Percentiles rank a stretch among this genome's conserved stretches.
Evolutionary conservation across 176 grass and related monocot genomes (phyloP).

Genomic region (Tillandsia fasciculata): DNA sequence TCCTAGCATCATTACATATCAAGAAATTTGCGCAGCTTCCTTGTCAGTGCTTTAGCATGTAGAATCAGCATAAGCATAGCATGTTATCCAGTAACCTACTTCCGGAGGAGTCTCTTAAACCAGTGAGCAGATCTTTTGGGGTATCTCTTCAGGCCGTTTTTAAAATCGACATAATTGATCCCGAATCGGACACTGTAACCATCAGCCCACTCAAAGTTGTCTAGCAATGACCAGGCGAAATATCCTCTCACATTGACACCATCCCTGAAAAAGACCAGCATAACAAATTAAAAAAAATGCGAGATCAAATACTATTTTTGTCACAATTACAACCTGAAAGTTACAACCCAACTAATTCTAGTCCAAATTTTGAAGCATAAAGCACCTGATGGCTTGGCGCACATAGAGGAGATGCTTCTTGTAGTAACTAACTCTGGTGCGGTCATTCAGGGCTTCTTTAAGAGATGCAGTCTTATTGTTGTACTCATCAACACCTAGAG

Average conservation of each 20-base stretch:
- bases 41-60: not conserved
- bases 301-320: too few relatives aligned
- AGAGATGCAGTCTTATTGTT: conserved; percentile 3
- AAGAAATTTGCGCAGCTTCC: not conserved
- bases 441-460: not conserved
- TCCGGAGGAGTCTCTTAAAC: not conserved
- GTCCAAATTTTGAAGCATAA: not conserved
- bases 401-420: not conserved
- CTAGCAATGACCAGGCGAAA: not conserved
- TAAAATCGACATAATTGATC: not conserved
- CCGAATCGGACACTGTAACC: not conserved
- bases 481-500: not conserved
- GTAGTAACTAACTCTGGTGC: not conserved
- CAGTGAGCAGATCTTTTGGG: not conserved
- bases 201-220: not conserved
- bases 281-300: not conserved
- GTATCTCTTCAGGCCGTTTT: not conserved
- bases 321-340: too few relatives aligned
- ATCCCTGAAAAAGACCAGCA: not conserved
- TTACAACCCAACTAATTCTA: not conserved
- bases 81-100: not conserved
- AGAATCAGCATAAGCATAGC: too few relatives aligned
- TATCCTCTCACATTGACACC: not conserved
- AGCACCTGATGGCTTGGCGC: not conserved
- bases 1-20: too few relatives aligned